Percentiles rank a stretch among this genome's conserved stretches.
Evolutionary conservation across 371 early-diverging fungal genomes (phyloP).

Genomic region (Basidiobolus meristosporus): DNA sequence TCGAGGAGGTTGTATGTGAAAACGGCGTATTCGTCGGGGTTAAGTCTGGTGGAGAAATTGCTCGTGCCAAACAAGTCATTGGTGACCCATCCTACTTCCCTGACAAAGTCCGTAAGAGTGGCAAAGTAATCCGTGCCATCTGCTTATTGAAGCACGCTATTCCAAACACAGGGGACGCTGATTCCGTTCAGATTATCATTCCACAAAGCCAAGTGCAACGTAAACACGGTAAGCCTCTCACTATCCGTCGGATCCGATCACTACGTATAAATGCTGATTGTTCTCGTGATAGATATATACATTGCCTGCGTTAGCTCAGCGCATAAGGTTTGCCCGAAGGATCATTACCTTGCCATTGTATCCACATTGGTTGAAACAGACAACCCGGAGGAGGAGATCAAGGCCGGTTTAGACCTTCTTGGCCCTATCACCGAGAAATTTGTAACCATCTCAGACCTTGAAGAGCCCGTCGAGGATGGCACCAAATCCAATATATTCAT

Average conservation of each 20-base stretch:
- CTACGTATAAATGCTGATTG: too few relatives aligned
- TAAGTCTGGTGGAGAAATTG: constrained; percentile 65
- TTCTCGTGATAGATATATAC: too few relatives aligned
- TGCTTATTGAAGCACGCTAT: constrained; percentile 86
- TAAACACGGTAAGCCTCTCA: too few relatives aligned
- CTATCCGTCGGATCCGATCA: too few relatives aligned
- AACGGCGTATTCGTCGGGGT: constrained; percentile 80
- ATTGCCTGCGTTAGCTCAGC: constrained; percentile 74
- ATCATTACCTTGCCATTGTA: constrained; percentile 83
- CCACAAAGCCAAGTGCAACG: constrained; percentile 90
- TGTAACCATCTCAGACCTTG: constrained; percentile 56
- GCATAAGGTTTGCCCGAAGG: constrained; percentile 76
- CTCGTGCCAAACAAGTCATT: constrained; percentile 71
- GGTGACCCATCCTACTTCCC: constrained; percentile 90
- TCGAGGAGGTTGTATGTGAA: constrained; percentile 66
- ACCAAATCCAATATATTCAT: constrained; percentile 68
- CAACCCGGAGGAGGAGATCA: constrained; percentile 76
- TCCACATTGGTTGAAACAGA: constrained; percentile 84
- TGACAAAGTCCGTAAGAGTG: constrained; percentile 52
- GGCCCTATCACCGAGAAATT: constrained; percentile 87
- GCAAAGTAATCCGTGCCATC: constrained; percentile 83
- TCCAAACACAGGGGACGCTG: constrained; percentile 73
- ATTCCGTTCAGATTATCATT: constrained; percentile 88
- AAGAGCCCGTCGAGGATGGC: constrained; percentile 73
- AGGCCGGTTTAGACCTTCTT: constrained; percentile 69